Evolutionary conservation across 2,329 filamentous ascomycete species (phyloP).

Genomic region (Coniochaeta prunicola): DNA sequence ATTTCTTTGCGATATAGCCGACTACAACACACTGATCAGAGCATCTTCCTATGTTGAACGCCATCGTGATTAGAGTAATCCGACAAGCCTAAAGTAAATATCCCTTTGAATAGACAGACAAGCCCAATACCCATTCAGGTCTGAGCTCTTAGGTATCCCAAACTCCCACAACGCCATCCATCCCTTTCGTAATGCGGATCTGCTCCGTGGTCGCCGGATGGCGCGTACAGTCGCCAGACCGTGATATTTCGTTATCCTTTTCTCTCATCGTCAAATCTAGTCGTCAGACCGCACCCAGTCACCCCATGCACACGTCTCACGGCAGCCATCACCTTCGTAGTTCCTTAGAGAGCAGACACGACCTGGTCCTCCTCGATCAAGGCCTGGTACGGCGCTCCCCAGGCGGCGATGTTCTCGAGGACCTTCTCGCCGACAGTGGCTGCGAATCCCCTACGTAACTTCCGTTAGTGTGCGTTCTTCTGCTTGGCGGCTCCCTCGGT

Average conservation of each 20-base stretch:
- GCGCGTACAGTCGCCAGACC: neutral
- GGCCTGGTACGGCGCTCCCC: constrained; percentile 52
- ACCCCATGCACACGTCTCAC: neutral
- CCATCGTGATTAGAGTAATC: neutral
- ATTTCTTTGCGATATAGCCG: neutral
- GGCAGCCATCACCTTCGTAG: neutral
- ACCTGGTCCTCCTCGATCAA: constrained; percentile 71
- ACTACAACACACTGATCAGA: neutral
- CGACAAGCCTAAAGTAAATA: neutral
- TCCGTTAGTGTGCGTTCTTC: neutral
- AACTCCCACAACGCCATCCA: neutral
- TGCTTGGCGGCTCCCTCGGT: neutral
- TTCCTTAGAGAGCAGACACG: constrained; percentile 36
- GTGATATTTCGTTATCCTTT: neutral
- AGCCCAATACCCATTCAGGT: neutral
- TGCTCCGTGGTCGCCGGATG: neutral
- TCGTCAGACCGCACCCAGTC: neutral
- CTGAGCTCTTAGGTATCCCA: neutral
- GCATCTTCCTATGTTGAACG: neutral
- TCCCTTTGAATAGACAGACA: neutral
- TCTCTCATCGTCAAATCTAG: neutral
- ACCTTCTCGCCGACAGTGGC: constrained; percentile 64
- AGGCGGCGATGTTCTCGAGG: constrained; percentile 58
- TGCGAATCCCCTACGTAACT: constrained; percentile 62
- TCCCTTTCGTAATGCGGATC: neutral